These are phyloP conservation scores for Aureobasidium sp. DNA, from an alignment of 2,329 filamentous ascomycete genomes.

Conservation along the genomic window DNA sequence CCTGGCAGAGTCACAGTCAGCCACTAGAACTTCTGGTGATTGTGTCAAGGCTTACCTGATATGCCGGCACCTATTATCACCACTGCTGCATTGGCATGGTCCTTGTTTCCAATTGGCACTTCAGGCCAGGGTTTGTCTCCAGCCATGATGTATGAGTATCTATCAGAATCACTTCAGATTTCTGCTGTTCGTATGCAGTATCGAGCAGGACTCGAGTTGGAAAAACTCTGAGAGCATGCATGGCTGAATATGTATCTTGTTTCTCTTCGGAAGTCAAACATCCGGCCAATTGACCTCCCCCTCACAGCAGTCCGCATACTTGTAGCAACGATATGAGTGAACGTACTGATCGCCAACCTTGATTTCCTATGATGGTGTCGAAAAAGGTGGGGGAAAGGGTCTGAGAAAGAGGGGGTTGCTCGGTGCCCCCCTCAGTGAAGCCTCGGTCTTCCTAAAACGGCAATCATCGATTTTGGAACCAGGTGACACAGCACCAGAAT, in stretches of 20 bases:
- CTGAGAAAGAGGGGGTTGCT: neutral
- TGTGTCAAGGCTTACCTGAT: slow-evolving; percentile 35
- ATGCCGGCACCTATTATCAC: slow-evolving; percentile 53
- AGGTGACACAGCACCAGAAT: neutral
- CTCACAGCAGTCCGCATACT: neutral
- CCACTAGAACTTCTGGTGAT: neutral
- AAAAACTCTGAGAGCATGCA: neutral
- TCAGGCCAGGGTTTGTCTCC: slow-evolving; percentile 40
- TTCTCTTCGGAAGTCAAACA: neutral
- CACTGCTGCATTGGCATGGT: slow-evolving; percentile 47
- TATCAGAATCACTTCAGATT: neutral
- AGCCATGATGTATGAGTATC: slow-evolving; percentile 29
- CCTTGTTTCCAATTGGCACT: slow-evolving; percentile 42
- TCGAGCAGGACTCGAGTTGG: neutral
- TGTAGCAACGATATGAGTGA: neutral
- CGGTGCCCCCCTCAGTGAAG: neutral
- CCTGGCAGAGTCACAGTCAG: slow-evolving; percentile 20
- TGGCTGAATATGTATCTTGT: neutral
- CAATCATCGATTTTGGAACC: neutral
- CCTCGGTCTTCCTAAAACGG: neutral
- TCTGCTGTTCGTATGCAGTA: neutral
- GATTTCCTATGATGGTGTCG: neutral
- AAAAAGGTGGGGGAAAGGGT: neutral
- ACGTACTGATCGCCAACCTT: neutral
- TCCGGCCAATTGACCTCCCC: neutral